Base-by-base conservation (phyloP, 805 yeast genomes). In the Komagataella ulmi region DNA sequence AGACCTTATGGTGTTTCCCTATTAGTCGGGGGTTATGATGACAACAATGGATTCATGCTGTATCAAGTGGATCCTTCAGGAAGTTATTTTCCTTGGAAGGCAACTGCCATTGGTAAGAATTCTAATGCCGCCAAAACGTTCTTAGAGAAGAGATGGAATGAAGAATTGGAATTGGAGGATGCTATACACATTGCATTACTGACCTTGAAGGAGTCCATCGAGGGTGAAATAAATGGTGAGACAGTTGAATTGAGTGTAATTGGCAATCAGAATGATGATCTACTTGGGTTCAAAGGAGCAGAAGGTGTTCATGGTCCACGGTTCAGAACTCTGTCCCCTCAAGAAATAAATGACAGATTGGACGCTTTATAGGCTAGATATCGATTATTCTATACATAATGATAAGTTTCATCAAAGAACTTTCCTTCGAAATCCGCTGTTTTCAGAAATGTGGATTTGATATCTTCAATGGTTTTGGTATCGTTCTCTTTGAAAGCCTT, bases 61-160 rank as follows among this genome's bases (percentile, higher is more conserved):
- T 93, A 93, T 67, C 99, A 93, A 70, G 95, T 93, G 49, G 99
- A 93, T 70, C 99, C 99, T 3, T 85, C 96, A 3, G 99, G 99
- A 7, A 82, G 97, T 45, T 93, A 85, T 67, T 93, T 88, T 76
- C 98, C 99, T 7, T 93, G 99, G 99, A 93, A 91, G 69, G 99
- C 99, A 44, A 91, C 99, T 3, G 98, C 99, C 21, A 93, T 93
- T 60, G 99, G 99, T 57, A 90, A 89, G 65, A 95, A 97, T 23
- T 83, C 97, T 3, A 81, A 81, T 47, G 88, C 95, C n/a, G 99
- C 98, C 43, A 93, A 95, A 73, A 91, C 98, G 1, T 93, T 93
- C 61, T 71, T 93, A 63, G 99, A 93, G 67, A 93, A 93, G 71
- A 83, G 99, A 70, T 93, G 98, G 97, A 91, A 90, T 65, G 95